Conservation (phyloP, 192 early-diverging fungal species). For the Jimgerdemannia lactiflua region DNA sequence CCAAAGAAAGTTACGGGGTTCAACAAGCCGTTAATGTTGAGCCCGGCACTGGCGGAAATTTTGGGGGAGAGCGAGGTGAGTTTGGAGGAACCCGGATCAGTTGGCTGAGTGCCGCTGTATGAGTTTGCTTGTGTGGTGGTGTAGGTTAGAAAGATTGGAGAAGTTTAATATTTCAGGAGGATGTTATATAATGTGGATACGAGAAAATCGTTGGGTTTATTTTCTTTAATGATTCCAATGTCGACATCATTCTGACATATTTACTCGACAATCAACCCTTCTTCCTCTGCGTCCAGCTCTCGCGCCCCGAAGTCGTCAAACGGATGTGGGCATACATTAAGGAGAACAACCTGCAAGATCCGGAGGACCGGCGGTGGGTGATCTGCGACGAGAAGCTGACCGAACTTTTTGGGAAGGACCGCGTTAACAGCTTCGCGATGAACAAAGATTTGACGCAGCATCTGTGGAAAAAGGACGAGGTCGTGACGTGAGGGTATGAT, state of each 20-base stretch:
- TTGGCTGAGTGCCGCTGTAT: background rate
- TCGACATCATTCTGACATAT: background rate
- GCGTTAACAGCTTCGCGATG: constrained; percentile 59
- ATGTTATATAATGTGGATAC: too few species aligned
- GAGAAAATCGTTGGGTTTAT: background rate
- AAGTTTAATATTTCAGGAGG: too few species aligned
- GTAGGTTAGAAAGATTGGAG: too few species aligned
- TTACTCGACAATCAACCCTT: background rate
- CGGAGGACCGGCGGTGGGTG: constrained; percentile 50
- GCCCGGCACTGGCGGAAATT: constrained; percentile 31
- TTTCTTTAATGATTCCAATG: background rate
- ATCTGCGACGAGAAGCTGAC: constrained; percentile 49
- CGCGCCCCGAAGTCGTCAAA: constrained; percentile 59
- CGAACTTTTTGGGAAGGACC: constrained; percentile 41
- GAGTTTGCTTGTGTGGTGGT: background rate
- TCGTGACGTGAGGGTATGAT: background rate
- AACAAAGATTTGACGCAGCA: constrained; percentile 56
- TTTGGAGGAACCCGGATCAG: background rate
- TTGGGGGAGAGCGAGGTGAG: constrained; percentile 40
- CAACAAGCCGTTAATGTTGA: constrained; percentile 45
- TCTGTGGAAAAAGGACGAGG: constrained; percentile 41
- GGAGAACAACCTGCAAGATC: constrained; percentile 48
- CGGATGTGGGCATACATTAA: constrained; percentile 61
- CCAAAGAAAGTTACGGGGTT: constrained; percentile 40
- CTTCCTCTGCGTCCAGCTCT: constrained; percentile 34